Evolutionary conservation across 495 filamentous ascomycete genomes (phyloP).

Genomic region (Penicillium nucicola): DNA sequence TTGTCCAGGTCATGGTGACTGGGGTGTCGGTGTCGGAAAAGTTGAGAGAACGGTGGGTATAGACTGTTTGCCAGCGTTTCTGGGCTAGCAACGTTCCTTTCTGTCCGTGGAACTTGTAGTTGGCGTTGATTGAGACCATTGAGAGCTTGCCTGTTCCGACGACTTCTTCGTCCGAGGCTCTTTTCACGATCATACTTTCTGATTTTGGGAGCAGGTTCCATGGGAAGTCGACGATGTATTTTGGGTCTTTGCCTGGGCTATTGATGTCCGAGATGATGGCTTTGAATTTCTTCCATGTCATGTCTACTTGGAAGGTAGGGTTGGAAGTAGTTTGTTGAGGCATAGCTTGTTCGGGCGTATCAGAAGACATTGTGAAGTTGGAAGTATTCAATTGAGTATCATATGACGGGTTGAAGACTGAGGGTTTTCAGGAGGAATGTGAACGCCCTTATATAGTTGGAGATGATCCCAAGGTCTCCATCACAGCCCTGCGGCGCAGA

Average conservation of each 20-base stretch:
- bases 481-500: not conserved
- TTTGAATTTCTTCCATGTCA: constrained; percentile 28
- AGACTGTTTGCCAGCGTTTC: constrained; percentile 26
- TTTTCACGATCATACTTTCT: constrained; percentile 9
- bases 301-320: constrained; percentile 19
- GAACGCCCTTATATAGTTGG: too few species aligned
- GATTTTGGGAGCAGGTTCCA: constrained; percentile 10
- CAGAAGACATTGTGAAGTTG: not conserved
- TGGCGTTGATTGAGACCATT: constrained; percentile 25
- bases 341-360: not conserved
- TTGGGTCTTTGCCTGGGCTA: constrained; percentile 6
- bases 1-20: constrained; percentile 30
- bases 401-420: too few species aligned
- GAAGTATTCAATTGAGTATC: too few species aligned
- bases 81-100: constrained; percentile 25
- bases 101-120: constrained; percentile 23
- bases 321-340: not conserved
- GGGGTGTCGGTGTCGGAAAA: constrained; percentile 18
- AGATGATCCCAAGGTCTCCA: not conserved
- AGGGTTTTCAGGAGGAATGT: too few species aligned
- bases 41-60: constrained; percentile 28
- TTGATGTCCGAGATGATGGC: constrained; percentile 13
- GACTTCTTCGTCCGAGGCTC: not conserved
- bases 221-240: constrained; percentile 17
- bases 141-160: constrained; percentile 26